phyloP scores from a whole-genome alignment of 2,329 filamentous ascomycete genomes.

The Talaromyces sp. region DNA sequence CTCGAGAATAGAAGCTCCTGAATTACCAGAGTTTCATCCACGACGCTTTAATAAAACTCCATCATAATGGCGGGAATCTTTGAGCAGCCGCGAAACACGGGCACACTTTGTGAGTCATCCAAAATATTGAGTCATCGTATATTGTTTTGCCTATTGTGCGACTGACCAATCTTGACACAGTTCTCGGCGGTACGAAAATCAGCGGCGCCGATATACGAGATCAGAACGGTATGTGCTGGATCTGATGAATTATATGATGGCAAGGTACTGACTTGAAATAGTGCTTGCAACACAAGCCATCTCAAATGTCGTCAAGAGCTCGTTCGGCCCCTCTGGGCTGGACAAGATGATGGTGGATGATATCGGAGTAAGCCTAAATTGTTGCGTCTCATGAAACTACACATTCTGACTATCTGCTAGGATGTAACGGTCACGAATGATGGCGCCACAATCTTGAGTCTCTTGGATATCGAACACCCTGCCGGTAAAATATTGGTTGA shows the following conservation, averaged over 20 bases:
- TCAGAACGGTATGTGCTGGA: slow-evolving; percentile 70
- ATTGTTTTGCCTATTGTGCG: neutral
- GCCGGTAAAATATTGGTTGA: slow-evolving; percentile 98
- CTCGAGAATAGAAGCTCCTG: slow-evolving; percentile 12
- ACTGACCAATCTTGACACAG: slow-evolving; percentile 42
- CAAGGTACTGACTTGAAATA: slow-evolving; percentile 35
- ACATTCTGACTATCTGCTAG: slow-evolving; percentile 41
- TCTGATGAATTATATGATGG: neutral
- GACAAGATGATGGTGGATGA: slow-evolving; percentile 99
- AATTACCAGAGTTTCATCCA: neutral
- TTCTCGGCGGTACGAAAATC: slow-evolving; percentile 96
- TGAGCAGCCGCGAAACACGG: slow-evolving; percentile 84
- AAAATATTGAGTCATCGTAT: slow-evolving; percentile 10
- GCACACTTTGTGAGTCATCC: slow-evolving; percentile 70
- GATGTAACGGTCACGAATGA: slow-evolving; percentile 99
- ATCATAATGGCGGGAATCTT: slow-evolving; percentile 84
- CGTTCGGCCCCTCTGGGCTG: slow-evolving; percentile 91
- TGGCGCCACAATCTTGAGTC: slow-evolving; percentile 89
- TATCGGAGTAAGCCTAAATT: slow-evolving; percentile 68
- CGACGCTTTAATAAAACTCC: neutral
- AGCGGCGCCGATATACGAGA: slow-evolving; percentile 94
- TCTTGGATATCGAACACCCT: slow-evolving; percentile 96
- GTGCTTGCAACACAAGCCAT: slow-evolving; percentile 95
- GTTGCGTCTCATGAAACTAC: slow-evolving; percentile 24
- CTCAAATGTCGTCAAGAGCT: slow-evolving; percentile 98